These are phyloP conservation scores for Saccharomyces hybrid DNA, from an alignment of 1,139 yeast genomes.

Conservation along the genomic window DNA sequence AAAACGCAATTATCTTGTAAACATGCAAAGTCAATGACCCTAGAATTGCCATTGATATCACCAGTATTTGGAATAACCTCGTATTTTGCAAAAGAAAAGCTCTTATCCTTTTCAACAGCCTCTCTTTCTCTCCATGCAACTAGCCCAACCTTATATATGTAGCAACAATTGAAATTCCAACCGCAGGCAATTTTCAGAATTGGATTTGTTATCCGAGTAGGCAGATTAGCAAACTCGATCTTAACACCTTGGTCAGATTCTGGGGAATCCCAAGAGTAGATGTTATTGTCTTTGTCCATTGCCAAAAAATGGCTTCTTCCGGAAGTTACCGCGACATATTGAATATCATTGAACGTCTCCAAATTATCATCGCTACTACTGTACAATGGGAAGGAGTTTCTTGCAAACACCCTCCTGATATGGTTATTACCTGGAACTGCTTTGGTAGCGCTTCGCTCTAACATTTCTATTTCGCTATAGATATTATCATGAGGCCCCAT, in stretches of 20 bases:
- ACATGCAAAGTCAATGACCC: constrained; percentile 49
- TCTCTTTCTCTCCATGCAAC: constrained; percentile 52
- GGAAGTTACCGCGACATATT: constrained; percentile 46
- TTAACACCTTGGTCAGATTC: constrained; percentile 41
- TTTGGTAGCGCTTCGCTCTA: constrained; percentile 19
- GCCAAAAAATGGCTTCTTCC: constrained; percentile 66
- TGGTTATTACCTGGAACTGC: constrained; percentile 24
- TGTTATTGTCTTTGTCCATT: constrained; percentile 42
- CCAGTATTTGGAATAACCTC: constrained; percentile 38
- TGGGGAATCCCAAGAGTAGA: constrained; percentile 59
- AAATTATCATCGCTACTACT: constrained; percentile 6
- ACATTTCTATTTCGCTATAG: constrained; percentile 19
- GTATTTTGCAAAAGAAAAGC: constrained; percentile 35
- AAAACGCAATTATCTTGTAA: constrained; percentile 46
- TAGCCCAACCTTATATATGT: constrained; percentile 46
- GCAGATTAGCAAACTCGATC: constrained; percentile 36
- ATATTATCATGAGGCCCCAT: constrained; percentile 25
- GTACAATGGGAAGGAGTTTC: constrained; percentile 22
- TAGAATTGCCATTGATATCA: constrained; percentile 27
- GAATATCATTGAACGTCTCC: constrained; percentile 22
- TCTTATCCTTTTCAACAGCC: constrained; percentile 28
- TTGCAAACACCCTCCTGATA: constrained; percentile 25
- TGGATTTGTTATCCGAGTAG: constrained; percentile 21
- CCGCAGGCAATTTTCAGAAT: constrained; percentile 55
- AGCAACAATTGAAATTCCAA: constrained; percentile 56